A percentile compares a stretch with the other conserved stretches of the same genome.
Conservation (phyloP, 441 rosid genomes). For the Mallotus repandus region DNA sequence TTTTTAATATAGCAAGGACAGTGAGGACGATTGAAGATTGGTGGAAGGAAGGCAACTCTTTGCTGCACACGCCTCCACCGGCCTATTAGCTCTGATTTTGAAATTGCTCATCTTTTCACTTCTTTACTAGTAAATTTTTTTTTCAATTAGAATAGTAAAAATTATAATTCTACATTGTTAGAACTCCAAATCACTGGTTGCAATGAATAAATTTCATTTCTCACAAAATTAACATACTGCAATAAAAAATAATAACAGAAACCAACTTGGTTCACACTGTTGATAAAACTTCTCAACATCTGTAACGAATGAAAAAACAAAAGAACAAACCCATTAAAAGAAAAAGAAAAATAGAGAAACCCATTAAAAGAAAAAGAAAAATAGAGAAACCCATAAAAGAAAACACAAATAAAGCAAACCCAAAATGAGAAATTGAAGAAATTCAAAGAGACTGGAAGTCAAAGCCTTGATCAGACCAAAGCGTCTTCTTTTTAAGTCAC, state of each 20-base stretch:
- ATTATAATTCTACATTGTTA: neutral
- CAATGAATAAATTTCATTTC: neutral
- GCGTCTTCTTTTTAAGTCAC: slow-evolving; percentile 88
- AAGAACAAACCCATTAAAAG: too few species aligned
- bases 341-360: too few species aligned
- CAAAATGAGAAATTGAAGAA: neutral
- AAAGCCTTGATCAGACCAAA: slow-evolving; percentile 92
- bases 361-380: neutral
- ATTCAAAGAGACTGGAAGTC: slow-evolving; percentile 47
- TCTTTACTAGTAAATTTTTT: too few species aligned
- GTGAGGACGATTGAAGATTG: too few species aligned
- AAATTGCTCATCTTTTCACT: too few species aligned
- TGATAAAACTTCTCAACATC: too few species aligned
- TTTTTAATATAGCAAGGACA: too few species aligned
- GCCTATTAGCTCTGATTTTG: too few species aligned
- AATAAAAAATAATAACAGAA: neutral
- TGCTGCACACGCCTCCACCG: too few species aligned
- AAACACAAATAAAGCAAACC: neutral
- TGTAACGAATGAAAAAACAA: too few species aligned
- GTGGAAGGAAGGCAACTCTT: too few species aligned
- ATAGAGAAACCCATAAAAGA: slow-evolving; percentile 5
- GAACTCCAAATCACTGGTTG: neutral
- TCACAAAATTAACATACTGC: neutral
- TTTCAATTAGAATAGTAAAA: too few species aligned
- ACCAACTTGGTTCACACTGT: slow-evolving; percentile 96